Evolutionary conservation across 2,329 filamentous ascomycete species (phyloP).

Genomic region (Talaromyces verruculosus): DNA sequence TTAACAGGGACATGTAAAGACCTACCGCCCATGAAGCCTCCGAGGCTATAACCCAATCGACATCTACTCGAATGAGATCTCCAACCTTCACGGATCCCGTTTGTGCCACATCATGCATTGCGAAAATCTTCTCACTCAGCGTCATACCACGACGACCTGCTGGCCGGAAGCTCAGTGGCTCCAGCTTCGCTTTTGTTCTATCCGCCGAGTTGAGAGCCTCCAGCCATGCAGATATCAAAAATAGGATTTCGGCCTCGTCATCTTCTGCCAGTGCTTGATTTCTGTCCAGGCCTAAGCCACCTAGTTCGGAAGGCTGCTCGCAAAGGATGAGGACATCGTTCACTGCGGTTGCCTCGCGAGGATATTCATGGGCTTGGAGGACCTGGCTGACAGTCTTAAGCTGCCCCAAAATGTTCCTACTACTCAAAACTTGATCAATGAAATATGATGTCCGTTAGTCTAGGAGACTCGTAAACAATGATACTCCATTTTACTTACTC

Average conservation of each 20-base stretch:
- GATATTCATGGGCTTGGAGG: slow-evolving; percentile 12
- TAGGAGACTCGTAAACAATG: background rate
- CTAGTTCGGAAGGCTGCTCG: slow-evolving; percentile 24
- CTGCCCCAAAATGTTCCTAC: background rate
- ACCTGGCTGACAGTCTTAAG: slow-evolving; percentile 1
- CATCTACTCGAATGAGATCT: slow-evolving; percentile 43
- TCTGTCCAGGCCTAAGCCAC: slow-evolving; percentile 23
- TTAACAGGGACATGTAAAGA: background rate
- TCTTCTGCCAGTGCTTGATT: slow-evolving; percentile 1
- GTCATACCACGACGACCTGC: slow-evolving; percentile 40
- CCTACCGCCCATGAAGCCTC: slow-evolving; percentile 45
- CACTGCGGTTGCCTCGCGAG: slow-evolving; percentile 21
- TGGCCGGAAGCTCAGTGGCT: slow-evolving; percentile 22
- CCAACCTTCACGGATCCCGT: slow-evolving; percentile 40
- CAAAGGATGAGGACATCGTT: slow-evolving; percentile 27
- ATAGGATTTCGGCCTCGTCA: slow-evolving; percentile 27
- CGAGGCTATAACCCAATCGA: slow-evolving; percentile 51
- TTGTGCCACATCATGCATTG: slow-evolving; percentile 42
- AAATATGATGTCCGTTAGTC: background rate
- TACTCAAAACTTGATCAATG: background rate
- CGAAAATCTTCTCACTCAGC: slow-evolving; percentile 49
- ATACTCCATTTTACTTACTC: background rate
- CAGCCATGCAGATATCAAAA: slow-evolving; percentile 32
- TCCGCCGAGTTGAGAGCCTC: slow-evolving; percentile 33
- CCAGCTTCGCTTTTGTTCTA: slow-evolving; percentile 16